Evolutionary conservation across 1,284 basidiomycete species (phyloP).

Genomic region (Peniophora sp.): DNA sequence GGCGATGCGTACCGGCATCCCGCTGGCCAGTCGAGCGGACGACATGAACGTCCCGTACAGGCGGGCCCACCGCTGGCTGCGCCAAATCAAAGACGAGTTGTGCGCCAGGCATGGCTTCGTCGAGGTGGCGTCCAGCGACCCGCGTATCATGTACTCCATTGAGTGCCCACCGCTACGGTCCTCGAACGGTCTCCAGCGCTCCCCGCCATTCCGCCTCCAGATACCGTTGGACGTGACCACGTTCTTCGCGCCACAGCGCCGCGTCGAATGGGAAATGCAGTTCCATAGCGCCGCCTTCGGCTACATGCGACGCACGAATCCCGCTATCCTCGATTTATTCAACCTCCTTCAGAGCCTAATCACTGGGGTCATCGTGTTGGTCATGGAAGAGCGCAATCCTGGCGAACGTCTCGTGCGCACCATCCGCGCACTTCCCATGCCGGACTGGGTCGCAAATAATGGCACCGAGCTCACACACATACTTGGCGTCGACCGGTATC

Average conservation of each 20-base stretch:
- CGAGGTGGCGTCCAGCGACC: slow-evolving; percentile 49
- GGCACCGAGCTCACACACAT: slow-evolving; percentile 58
- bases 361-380: slow-evolving; percentile 69
- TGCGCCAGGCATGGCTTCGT: slow-evolving; percentile 62
- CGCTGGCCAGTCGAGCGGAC: slow-evolving; percentile 67
- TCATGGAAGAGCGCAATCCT: slow-evolving; percentile 62
- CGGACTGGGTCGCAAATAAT: slow-evolving; percentile 65
- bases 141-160: slow-evolving; percentile 67
- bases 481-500: slow-evolving; percentile 64
- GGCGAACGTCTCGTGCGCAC: slow-evolving; percentile 58
- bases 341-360: slow-evolving; percentile 73
- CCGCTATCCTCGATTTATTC: slow-evolving; percentile 70
- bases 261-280: slow-evolving; percentile 82
- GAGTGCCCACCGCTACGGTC: slow-evolving; percentile 72
- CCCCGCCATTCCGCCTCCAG: slow-evolving; percentile 62
- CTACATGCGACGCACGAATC: slow-evolving; percentile 66
- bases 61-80: slow-evolving; percentile 67
- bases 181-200: slow-evolving; percentile 62
- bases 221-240: slow-evolving; percentile 71
- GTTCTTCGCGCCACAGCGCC: slow-evolving; percentile 74
- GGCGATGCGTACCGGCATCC: slow-evolving; percentile 68
- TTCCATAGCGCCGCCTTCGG: slow-evolving; percentile 79
- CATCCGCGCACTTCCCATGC: slow-evolving; percentile 67
- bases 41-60: slow-evolving; percentile 72
- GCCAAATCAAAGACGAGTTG: slow-evolving; percentile 50